Base-by-base conservation (phyloP, 805 yeast species). In the Lipomyces starkeyi region DNA sequence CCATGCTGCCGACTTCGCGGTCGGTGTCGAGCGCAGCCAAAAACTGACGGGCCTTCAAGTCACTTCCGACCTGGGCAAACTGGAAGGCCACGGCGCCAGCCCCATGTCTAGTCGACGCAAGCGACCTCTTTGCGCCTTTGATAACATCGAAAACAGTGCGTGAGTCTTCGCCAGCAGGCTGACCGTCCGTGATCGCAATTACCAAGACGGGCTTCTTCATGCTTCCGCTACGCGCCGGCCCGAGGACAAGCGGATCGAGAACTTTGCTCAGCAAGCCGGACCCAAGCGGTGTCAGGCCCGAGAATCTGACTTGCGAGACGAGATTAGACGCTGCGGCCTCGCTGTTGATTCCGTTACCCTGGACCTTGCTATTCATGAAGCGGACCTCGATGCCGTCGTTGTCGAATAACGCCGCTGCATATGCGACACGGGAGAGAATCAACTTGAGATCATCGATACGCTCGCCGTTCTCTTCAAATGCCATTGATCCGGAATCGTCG, bases 401-500 rank as follows among this genome's bases (percentile, higher is more conserved):
- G 59, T 76, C 78, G 49, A 76, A 74, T 61, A 75, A 64, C 25
- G 77, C 63, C 11, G 75, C 76, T 17, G 76, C 78, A 59, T 72
- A 75, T 13, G 77, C 76, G 27, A 71, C 72, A 20, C 77, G 63
- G 53, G 70, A 61, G 55, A 76, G 65, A 47, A 76, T 76, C 54
- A 75, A 64, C 71, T 76, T 74, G 59, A 76, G 69, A 61, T 76
- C 78, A 55, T 74, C 77, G 58, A 76, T 74, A 57, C 79, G 73
- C 67, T 75, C 76, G 6, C 78, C 79, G 65, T 73, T 73, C 69
- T 76, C 78, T 65, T 75, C 78, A 61, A 75, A 74, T 2, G 76
- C 73, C 78, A 76, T 76, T 47, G 78, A 76, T 27, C 78, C 78
- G 8, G 79, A 76, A 61, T 76, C 79, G 59, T 76, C 78, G 29